These are phyloP conservation scores for Solanum stenotomum DNA, from an alignment of 257 asterid genomes.

Conservation along the genomic window DNA sequence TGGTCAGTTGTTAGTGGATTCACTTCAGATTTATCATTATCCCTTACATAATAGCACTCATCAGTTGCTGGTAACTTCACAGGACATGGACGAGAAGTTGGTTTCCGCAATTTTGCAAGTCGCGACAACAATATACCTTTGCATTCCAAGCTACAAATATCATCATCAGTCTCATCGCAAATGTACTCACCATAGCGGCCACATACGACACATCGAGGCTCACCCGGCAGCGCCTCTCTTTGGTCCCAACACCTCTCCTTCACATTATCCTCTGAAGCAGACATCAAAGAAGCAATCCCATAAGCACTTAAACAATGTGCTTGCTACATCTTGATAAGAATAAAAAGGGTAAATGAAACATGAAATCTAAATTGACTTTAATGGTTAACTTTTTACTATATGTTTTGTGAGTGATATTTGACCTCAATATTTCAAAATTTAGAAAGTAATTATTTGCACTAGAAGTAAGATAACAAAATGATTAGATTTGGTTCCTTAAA, in stretches of 20 bases:
- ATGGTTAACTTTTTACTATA: neutral
- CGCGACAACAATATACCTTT: conserved; percentile 44
- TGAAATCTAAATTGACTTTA: neutral
- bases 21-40: conserved; percentile 21
- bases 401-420: neutral
- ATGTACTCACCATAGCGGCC: conserved; percentile 93
- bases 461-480: neutral
- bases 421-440: neutral
- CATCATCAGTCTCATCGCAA: conserved; percentile 87
- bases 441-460: neutral
- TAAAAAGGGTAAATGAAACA: neutral
- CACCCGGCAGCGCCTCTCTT: conserved; percentile 80
- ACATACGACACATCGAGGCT: conserved; percentile 63
- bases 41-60: conserved; percentile 70
- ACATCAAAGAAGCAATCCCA: neutral
- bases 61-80: conserved; percentile 52
- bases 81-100: conserved; percentile 18
- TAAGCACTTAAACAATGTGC: neutral
- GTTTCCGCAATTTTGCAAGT: conserved; percentile 21
- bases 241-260: conserved; percentile 72
- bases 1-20: conserved; percentile 22
- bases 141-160: conserved; percentile 83
- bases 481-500: neutral
- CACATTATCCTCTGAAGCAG: conserved; percentile 42
- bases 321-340: neutral